Conservation (phyloP, 495 filamentous ascomycete species). For the Neurospora sp. region DNA sequence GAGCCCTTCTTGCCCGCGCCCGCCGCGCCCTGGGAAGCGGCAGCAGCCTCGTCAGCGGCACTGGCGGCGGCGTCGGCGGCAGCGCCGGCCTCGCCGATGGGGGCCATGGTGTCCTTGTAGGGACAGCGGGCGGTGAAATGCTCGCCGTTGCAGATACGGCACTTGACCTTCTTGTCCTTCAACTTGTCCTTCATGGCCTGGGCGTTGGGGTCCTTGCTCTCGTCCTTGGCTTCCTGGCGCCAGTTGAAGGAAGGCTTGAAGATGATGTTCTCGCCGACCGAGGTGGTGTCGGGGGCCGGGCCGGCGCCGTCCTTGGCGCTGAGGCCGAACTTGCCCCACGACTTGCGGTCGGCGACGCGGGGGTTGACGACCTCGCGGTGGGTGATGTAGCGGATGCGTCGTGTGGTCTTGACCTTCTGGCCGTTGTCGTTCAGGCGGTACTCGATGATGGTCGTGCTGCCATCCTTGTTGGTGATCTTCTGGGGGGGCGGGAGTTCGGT, state of each 20-base stretch:
- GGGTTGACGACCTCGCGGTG: slow-evolving; percentile 91
- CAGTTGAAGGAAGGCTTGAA: slow-evolving; percentile 86
- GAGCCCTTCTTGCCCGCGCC: slow-evolving; percentile 60
- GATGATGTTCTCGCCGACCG: slow-evolving; percentile 92
- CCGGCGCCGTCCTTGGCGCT: slow-evolving; percentile 55
- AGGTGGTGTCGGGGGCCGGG: slow-evolving; percentile 75
- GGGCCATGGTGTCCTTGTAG: slow-evolving; percentile 57
- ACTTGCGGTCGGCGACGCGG: slow-evolving; percentile 83
- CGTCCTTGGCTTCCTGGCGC: slow-evolving; percentile 79
- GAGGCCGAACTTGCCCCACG: slow-evolving; percentile 85
- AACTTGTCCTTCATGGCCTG: slow-evolving; percentile 79
- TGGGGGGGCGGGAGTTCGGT: slow-evolving; percentile 72
- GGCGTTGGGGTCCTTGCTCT: slow-evolving; percentile 62
- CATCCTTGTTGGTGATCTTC: slow-evolving; percentile 90
- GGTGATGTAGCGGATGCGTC: slow-evolving; percentile 81
- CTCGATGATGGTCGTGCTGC: slow-evolving; percentile 87
- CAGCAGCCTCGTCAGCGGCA: slow-evolving; percentile 38
- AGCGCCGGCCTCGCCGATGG: slow-evolving; percentile 39
- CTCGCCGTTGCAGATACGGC: slow-evolving; percentile 94
- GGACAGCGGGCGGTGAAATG: slow-evolving; percentile 92
- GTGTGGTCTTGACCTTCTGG: slow-evolving; percentile 93
- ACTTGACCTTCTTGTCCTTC: slow-evolving; percentile 99
- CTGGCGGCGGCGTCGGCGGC: slow-evolving; percentile 45
- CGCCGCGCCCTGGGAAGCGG: slow-evolving; percentile 39
- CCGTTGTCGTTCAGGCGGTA: slow-evolving; percentile 86